Conservation (phyloP, 2,329 filamentous ascomycete species). For the Endocalyx cinctus region DNA sequence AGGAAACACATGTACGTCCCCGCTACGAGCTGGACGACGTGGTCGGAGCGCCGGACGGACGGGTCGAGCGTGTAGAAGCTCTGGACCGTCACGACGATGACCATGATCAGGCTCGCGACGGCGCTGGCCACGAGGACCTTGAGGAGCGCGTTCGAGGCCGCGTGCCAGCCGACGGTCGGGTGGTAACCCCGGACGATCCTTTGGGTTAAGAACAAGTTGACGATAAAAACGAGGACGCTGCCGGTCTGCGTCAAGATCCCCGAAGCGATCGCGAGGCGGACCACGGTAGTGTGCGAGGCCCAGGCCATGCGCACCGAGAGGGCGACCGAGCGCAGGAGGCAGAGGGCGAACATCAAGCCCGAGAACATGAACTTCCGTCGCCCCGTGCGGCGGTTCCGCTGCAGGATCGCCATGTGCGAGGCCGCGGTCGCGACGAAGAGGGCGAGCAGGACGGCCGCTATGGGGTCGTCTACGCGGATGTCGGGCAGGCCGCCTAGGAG, state of each 20-base stretch:
- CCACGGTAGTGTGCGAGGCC: slow-evolving; percentile 37
- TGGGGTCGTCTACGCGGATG: slow-evolving; percentile 15
- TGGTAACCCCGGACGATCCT: slow-evolving; percentile 71
- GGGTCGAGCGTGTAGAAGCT: slow-evolving; percentile 61
- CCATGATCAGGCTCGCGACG: slow-evolving; percentile 55
- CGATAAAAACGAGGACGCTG: slow-evolving; percentile 68
- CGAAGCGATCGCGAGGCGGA: slow-evolving; percentile 51
- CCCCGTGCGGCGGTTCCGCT: slow-evolving; percentile 43
- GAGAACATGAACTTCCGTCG: slow-evolving; percentile 61
- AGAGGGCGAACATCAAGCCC: slow-evolving; percentile 54
- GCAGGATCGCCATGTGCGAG: slow-evolving; percentile 23
- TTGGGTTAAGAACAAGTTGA: slow-evolving; percentile 75
- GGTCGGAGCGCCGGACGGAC: slow-evolving; percentile 46
- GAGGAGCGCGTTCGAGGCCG: slow-evolving; percentile 46
- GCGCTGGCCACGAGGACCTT: slow-evolving; percentile 55
- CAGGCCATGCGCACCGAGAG: slow-evolving; percentile 50
- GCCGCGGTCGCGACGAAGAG: slow-evolving; percentile 19
- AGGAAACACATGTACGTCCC: slow-evolving; percentile 57
- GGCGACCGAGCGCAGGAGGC: slow-evolving; percentile 48
- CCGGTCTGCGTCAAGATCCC: slow-evolving; percentile 69
- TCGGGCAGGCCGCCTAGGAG: slow-evolving; percentile 20
- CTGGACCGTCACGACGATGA: slow-evolving; percentile 62
- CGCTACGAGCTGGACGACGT: slow-evolving; percentile 60
- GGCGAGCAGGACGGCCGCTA: slow-evolving; percentile 15
- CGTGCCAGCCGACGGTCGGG: slow-evolving; percentile 66